phyloP scores from a whole-genome alignment of 768 basidiomycete genomes.

The Sporobolomyces roseus region DNA sequence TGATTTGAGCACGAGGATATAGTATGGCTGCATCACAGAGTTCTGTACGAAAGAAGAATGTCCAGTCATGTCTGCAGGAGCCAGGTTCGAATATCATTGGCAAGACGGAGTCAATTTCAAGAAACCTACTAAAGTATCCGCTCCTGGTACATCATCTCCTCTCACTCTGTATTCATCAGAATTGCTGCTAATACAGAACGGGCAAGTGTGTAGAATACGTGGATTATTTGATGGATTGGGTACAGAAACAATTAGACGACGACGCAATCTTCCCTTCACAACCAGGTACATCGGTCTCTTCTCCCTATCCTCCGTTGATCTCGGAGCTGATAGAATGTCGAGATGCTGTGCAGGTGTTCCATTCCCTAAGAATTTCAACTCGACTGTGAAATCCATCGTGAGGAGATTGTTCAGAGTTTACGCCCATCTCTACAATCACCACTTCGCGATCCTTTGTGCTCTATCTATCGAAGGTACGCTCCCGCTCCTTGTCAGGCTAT shows the following conservation, averaged over 20 bases:
- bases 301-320: neutral
- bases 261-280: slow-evolving; percentile 88
- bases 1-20: neutral
- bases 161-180: too few species aligned
- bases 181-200: too few species aligned
- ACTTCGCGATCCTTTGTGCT: slow-evolving; percentile 98
- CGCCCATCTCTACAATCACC: slow-evolving; percentile 97
- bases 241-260: slow-evolving; percentile 85
- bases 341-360: slow-evolving; percentile 62
- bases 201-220: too few species aligned
- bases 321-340: neutral
- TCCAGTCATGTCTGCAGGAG: slow-evolving; percentile 94
- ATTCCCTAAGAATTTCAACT: slow-evolving; percentile 83
- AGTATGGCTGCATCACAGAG: slow-evolving; percentile 92
- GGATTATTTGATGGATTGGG: slow-evolving; percentile 98
- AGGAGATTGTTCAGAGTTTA: slow-evolving; percentile 93
- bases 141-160: too few species aligned
- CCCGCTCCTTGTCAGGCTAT: too few species aligned
- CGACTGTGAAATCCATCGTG: slow-evolving; percentile 85
- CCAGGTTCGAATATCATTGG: slow-evolving; percentile 92
- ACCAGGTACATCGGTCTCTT: slow-evolving; percentile 60
- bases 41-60: slow-evolving; percentile 92
- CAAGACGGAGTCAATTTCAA: slow-evolving; percentile 84
- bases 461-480: slow-evolving; percentile 88
- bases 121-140: slow-evolving; percentile 86